Evolutionary conservation across 192 early-diverging fungal species (phyloP).

Genomic region (Spinellus fusiger): DNA sequence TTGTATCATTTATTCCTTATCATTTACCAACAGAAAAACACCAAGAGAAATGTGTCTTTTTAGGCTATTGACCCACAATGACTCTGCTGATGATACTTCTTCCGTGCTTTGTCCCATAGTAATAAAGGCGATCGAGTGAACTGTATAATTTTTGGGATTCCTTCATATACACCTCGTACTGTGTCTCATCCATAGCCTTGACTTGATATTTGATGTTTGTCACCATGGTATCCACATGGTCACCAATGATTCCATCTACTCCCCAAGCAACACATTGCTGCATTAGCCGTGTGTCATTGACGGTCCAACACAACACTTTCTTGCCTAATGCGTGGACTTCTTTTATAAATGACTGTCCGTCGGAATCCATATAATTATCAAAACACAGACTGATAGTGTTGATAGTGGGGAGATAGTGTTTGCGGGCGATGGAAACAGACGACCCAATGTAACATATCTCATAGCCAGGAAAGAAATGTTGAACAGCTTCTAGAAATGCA

Average conservation of each 20-base stretch:
- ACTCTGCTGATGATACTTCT: no score
- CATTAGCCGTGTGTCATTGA: conserved; percentile 34
- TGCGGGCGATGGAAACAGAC: conserved; percentile 34
- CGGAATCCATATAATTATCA: conserved; percentile 24
- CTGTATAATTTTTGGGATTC: no score
- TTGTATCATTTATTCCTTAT: no score
- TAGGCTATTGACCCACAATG: no score
- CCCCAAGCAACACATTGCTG: conserved; percentile 39
- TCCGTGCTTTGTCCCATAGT: no score
- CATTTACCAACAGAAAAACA: no score
- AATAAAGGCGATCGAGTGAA: no score
- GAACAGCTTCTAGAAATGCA: conserved; percentile 39
- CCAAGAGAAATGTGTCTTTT: no score
- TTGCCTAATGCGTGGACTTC: conserved; percentile 44
- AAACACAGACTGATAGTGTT: conserved; percentile 42
- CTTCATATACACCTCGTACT: neutral
- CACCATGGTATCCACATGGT: conserved; percentile 28
- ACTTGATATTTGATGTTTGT: conserved; percentile 2
- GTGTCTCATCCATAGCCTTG: neutral
- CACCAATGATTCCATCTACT: conserved; percentile 47
- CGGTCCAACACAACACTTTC: conserved; percentile 44
- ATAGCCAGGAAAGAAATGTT: conserved; percentile 36
- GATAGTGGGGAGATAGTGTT: conserved; percentile 33
- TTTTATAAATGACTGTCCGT: conserved; percentile 41
- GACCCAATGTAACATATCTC: conserved; percentile 45